Percentiles rank a stretch among this genome's conserved stretches.
Conservation (phyloP, 1,284 basidiomycete genomes). For the Meira nashicola region DNA sequence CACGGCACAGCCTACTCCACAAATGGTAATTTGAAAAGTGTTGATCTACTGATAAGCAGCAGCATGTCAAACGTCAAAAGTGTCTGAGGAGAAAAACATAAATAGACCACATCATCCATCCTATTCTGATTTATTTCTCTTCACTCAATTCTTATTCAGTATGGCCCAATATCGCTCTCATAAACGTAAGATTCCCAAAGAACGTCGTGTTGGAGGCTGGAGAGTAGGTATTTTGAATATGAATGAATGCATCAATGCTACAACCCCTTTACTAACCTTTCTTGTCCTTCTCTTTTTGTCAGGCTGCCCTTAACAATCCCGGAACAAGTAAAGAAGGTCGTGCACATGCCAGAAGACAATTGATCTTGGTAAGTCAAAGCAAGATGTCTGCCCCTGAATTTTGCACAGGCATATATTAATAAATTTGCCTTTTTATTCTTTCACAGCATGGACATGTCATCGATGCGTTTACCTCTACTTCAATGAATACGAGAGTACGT, state of each 20-base stretch:
- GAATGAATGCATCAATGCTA: not conserved
- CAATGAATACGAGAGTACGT: conserved; percentile 23
- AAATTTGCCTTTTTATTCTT: not conserved
- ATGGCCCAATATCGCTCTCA: conserved; percentile 11
- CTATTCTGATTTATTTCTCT: too few species aligned
- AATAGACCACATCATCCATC: too few species aligned
- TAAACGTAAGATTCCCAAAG: conserved; percentile 26
- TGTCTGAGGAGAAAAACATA: too few species aligned
- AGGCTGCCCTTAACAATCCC: conserved; percentile 37
- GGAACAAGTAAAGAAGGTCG: conserved; percentile 25
- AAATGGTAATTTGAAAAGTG: too few species aligned
- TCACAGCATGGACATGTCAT: conserved; percentile 26
- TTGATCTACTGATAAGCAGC: too few species aligned
- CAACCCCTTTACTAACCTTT: conserved; percentile 1
- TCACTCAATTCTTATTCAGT: too few species aligned
- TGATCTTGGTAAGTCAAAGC: conserved; percentile 22
- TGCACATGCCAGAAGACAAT: conserved; percentile 27
- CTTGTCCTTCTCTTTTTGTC: not conserved
- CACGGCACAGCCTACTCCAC: too few species aligned
- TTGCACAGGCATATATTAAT: not conserved
- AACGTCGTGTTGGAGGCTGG: conserved; percentile 29
- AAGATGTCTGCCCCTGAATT: not conserved
- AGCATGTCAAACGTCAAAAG: too few species aligned
- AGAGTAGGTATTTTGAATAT: conserved; percentile 14
- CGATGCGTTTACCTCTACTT: conserved; percentile 26